Percentiles rank a stretch among this genome's conserved stretches.
Evolutionary conservation across 2,329 filamentous ascomycete genomes (phyloP).

Genomic region (Xylogone sp.): DNA sequence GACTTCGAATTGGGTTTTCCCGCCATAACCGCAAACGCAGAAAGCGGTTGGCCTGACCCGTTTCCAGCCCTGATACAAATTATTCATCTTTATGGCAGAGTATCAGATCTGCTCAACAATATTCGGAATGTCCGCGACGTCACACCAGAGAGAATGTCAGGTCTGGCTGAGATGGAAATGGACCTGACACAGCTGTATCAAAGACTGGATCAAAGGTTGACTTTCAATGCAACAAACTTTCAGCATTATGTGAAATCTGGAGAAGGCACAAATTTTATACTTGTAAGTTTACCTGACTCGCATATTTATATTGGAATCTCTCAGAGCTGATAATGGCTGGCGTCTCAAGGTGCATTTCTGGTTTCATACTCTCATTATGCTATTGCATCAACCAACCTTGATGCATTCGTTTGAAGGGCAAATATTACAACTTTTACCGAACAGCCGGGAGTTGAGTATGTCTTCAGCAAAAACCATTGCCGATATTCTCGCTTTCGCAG

Average conservation of each 20-base stretch:
- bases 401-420: slow-evolving; percentile 70
- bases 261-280: slow-evolving; percentile 81
- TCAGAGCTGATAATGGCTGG: slow-evolving; percentile 71
- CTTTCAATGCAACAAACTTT: slow-evolving; percentile 85
- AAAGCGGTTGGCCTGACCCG: slow-evolving; percentile 69
- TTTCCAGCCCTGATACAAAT: slow-evolving; percentile 80
- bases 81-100: slow-evolving; percentile 79
- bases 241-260: slow-evolving; percentile 77
- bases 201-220: slow-evolving; percentile 66
- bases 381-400: slow-evolving; percentile 79
- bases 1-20: slow-evolving; percentile 79
- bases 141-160: slow-evolving; percentile 68
- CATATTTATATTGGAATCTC: slow-evolving; percentile 53
- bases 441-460: slow-evolving; percentile 65
- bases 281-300: slow-evolving; percentile 75
- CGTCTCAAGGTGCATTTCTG: slow-evolving; percentile 78
- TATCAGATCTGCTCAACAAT: slow-evolving; percentile 80
- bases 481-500: slow-evolving; percentile 82
- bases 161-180: slow-evolving; percentile 73
- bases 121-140: slow-evolving; percentile 72
- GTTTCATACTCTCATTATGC: slow-evolving; percentile 76
- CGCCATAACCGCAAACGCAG: slow-evolving; percentile 42
- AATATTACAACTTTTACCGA: slow-evolving; percentile 70
- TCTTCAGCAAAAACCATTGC: slow-evolving; percentile 76
- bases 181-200: slow-evolving; percentile 72